Conservation (phyloP, 306 rosid genomes). For the Amphicarpaea edgeworthii region DNA sequence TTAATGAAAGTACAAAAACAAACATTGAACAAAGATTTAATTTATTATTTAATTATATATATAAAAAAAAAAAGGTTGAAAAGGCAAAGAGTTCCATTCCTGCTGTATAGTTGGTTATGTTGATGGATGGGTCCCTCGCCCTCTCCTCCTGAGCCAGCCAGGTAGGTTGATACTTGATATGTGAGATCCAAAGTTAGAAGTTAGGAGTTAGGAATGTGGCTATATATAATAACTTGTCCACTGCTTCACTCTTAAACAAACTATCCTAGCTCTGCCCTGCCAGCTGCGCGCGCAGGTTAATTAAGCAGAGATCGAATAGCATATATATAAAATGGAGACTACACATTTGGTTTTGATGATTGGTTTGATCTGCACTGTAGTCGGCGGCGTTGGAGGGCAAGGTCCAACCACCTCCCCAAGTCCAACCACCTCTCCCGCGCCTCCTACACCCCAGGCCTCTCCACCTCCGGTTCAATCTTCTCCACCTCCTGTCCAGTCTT, state of each 20-base stretch:
- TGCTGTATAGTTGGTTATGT: not conserved
- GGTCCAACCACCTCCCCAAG: constrained; percentile 55
- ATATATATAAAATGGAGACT: not conserved
- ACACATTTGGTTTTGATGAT: constrained; percentile 40
- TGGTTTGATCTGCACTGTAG: constrained; percentile 60
- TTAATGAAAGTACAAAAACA: not conserved
- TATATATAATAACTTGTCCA: too few relatives aligned
- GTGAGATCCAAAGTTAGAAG: too few relatives aligned
- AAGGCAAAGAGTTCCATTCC: too few relatives aligned
- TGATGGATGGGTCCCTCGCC: too few relatives aligned
- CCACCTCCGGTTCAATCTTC: constrained; percentile 52
- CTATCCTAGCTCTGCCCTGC: not conserved
- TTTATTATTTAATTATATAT: too few relatives aligned
- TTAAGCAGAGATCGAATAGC: constrained; percentile 20
- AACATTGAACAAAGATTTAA: too few relatives aligned
- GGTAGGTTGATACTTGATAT: too few relatives aligned
- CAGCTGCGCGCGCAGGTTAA: constrained; percentile 41
- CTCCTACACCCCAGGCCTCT: constrained; percentile 45
- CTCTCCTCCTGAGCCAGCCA: too few relatives aligned
- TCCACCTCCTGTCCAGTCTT: constrained; percentile 40
- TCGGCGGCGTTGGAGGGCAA: constrained; percentile 69
- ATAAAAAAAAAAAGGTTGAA: too few relatives aligned
- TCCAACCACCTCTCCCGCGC: constrained; percentile 34
- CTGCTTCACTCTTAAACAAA: too few relatives aligned
- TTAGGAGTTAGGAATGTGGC: too few relatives aligned